Evolutionary conservation across 2,329 filamentous ascomycete genomes (phyloP), one percentile per base, ranked within the genome.

Genomic region (Fragosphaeria purpurea): DNA sequence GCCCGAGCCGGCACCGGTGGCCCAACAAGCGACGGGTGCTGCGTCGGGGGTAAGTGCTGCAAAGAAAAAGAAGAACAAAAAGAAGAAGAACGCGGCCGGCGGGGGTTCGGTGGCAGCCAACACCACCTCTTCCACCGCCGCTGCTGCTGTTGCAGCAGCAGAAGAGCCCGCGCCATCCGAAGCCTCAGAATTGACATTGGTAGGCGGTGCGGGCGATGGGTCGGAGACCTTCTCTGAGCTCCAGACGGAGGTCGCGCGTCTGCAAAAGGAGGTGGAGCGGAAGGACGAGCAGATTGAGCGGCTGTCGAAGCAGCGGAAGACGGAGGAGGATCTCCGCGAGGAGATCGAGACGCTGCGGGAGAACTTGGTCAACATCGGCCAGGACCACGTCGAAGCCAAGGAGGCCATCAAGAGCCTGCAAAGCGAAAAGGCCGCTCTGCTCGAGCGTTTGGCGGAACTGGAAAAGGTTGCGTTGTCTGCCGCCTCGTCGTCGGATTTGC

Each of bases 311-410:
- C 83, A 85, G 63, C 73, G 87, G 44, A 81, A 82, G 61, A 86
- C 83, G 12, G 86, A 93, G 51, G 87, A 91, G 49, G 83, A 84
- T 22, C 71, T 95, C 42, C 76, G 80, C 32, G 90, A 95, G 60
- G 90, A 97, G 67, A 86, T 96, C 52, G 88, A 94, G 59, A 82
- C 79, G 4, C 70, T 97, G 53, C 80, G 85, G 47, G 88, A 95
- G 50, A 86, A 90, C 56, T 70, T 97, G 7, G 69, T 91, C 42
- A 75, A 80, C 46, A 81, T 94, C 55, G 89, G 89, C 8, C 80
- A 89, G 58, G 87, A 94, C 53, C 85, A 91, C 59, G 88, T 95
- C 9, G 83, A 87, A 57, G 83, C 86, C 11, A 91, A 89, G 66
- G 82, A 93, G 57, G 82, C 78, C 63, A 79, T 81, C 57, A 83